A percentile compares a stretch with the other conserved stretches of the same genome.
Evolutionary conservation across 1,284 basidiomycete species (phyloP).

Genomic region (Porodaedalea pini): DNA sequence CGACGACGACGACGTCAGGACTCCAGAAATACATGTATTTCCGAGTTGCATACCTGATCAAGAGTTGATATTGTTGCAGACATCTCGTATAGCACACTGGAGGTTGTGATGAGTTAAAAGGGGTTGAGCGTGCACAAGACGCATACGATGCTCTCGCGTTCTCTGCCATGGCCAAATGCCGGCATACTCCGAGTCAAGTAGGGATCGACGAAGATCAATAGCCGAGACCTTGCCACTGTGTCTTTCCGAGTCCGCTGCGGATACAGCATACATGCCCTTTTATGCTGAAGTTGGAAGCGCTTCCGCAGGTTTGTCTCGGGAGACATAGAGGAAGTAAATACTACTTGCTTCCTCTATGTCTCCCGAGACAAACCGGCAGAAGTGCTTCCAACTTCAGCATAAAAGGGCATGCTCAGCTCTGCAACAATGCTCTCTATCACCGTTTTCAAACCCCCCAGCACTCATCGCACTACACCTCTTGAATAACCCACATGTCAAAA

Average conservation of each 20-base stretch:
- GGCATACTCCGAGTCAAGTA: background rate
- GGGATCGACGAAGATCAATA: conserved; percentile 6
- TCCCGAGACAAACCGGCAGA: no score
- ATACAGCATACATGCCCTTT: no score
- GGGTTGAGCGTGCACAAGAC: background rate
- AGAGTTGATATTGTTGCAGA: conserved; percentile 11
- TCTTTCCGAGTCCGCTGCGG: background rate
- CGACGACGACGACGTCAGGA: background rate
- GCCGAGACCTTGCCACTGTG: background rate
- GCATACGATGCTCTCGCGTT: background rate
- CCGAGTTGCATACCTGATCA: conserved; percentile 14
- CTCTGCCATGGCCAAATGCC: background rate
- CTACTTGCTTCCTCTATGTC: no score
- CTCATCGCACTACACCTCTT: background rate
- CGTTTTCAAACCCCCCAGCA: background rate
- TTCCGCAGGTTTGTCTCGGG: no score
- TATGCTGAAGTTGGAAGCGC: no score
- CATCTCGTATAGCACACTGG: conserved; percentile 4
- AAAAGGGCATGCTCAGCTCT: no score
- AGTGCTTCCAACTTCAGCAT: no score
- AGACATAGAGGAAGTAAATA: no score
- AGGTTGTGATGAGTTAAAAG: background rate
- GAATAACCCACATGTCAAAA: background rate
- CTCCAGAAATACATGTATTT: background rate
- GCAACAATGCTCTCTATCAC: no score